phyloP scores from a whole-genome alignment of 2,329 filamentous ascomycete species.

The Ceratocystis destructans region DNA sequence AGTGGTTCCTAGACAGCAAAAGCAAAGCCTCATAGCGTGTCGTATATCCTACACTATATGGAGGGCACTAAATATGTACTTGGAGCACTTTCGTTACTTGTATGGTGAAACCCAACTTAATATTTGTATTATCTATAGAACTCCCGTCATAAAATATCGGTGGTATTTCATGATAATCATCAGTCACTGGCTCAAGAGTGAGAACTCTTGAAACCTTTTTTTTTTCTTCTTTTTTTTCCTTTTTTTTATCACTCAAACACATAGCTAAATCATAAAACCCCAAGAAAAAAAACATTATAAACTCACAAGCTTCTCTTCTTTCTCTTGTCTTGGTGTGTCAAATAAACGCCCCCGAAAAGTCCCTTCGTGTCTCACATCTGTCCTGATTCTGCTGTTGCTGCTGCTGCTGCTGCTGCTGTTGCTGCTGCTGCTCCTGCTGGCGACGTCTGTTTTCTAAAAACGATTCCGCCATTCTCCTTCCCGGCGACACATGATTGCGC shows the following conservation, averaged over 20 bases:
- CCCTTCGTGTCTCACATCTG: neutral
- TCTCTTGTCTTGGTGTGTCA: neutral
- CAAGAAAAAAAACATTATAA: neutral
- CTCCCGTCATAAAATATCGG: neutral
- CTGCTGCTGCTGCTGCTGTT: neutral
- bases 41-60: too few relatives aligned
- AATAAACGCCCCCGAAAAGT: conserved; percentile 17
- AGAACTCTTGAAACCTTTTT: neutral
- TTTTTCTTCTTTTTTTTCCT: too few relatives aligned
- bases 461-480: conserved; percentile 15
- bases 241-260: neutral
- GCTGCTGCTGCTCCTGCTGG: neutral
- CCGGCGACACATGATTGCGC: conserved; percentile 14
- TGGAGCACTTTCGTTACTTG: neutral
- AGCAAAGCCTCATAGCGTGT: neutral
- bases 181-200: neutral
- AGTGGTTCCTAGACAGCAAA: conserved; percentile 54
- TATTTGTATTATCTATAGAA: neutral
- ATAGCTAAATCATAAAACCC: conserved; percentile 2
- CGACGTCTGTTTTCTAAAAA: conserved; percentile 17
- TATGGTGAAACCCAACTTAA: neutral
- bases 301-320: neutral
- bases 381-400: neutral
- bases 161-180: neutral
- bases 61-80: neutral